These are phyloP conservation scores for Salicornia ramosissima DNA, from an alignment of 148 eudicot genomes.

Conservation along the genomic window DNA sequence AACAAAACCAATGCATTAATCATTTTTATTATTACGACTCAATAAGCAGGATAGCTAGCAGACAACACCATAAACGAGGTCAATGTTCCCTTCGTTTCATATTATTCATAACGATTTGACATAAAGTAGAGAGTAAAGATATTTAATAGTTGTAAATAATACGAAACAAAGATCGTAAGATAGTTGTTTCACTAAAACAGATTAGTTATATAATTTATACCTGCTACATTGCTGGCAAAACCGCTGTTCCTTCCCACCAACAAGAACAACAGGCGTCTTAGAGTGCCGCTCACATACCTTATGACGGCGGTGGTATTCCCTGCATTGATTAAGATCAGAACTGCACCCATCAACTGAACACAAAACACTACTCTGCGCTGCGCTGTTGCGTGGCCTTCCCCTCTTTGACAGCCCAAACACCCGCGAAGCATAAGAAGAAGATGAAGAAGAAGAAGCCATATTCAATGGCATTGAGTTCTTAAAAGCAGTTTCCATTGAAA, in stretches of 20 bases:
- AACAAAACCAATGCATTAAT: not conserved
- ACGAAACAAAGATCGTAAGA: too few relatives aligned
- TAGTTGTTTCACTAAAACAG: not conserved
- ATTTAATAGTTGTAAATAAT: too few relatives aligned
- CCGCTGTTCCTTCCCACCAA: conserved; percentile 55
- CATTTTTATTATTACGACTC: not conserved
- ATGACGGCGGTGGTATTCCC: conserved; percentile 72
- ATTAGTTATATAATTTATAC: too few relatives aligned
- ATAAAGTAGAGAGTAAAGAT: too few relatives aligned
- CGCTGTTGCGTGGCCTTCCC: conserved; percentile 33
- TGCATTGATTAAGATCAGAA: conserved; percentile 53
- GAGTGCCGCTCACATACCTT: conserved; percentile 77
- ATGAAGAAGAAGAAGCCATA: conserved; percentile 35
- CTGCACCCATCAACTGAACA: conserved; percentile 70
- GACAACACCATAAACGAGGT: conserved; percentile 11
- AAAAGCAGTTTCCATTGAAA: conserved; percentile 13
- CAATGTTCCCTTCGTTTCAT: too few relatives aligned
- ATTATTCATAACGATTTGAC: too few relatives aligned
- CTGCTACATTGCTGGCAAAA: conserved; percentile 91
- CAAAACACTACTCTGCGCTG: conserved; percentile 27
- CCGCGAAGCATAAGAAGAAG: conserved; percentile 27
- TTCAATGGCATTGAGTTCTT: conserved; percentile 6
- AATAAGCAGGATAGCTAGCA: not conserved
- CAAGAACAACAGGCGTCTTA: conserved; percentile 55
- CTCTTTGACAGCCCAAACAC: conserved; percentile 30